phyloP scores from a whole-genome alignment of 345 rosid genomes.

The Diplotaxis tenuifolia region DNA sequence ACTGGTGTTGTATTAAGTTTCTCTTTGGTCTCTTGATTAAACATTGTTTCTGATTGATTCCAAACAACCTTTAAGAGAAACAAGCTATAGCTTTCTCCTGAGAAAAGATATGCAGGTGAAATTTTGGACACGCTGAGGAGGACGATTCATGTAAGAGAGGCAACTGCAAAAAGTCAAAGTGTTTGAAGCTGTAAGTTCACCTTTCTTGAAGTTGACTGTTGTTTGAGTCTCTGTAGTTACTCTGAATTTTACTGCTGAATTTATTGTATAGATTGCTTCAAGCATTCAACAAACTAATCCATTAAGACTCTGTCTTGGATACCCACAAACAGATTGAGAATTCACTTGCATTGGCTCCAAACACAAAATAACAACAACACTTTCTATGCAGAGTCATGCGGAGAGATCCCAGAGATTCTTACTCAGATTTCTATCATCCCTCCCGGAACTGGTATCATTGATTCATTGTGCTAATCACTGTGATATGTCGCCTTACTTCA shows the following conservation, averaged over 20 bases:
- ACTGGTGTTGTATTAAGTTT: not conserved
- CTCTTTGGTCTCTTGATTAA: not conserved
- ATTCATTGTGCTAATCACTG: not conserved
- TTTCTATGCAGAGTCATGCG: not conserved
- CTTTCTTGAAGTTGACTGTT: not conserved
- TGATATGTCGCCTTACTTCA: not conserved
- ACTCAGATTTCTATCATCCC: not conserved
- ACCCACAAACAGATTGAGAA: conserved; percentile 93
- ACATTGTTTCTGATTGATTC: conserved; percentile 34
- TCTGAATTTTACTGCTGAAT: conserved; percentile 97
- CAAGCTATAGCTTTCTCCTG: conserved; percentile 43
- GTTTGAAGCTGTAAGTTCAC: conserved; percentile 89
- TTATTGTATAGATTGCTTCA: conserved; percentile 77
- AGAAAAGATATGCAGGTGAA: not conserved
- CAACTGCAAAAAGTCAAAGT: conserved; percentile 92
- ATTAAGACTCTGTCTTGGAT: conserved; percentile 85
- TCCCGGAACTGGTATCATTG: not conserved
- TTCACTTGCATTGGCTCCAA: conserved; percentile 98
- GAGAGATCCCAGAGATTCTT: too few species aligned
- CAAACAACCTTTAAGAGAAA: conserved; percentile 67
- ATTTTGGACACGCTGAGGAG: not conserved
- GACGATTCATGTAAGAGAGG: conserved; percentile 49
- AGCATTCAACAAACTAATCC: conserved; percentile 19
- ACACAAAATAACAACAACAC: conserved; percentile 47
- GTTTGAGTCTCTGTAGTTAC: conserved; percentile 50